Evolutionary conservation across 1,284 basidiomycete species (phyloP), one percentile per base, ranked within the genome.

Genomic region (Agaricales sp.): DNA sequence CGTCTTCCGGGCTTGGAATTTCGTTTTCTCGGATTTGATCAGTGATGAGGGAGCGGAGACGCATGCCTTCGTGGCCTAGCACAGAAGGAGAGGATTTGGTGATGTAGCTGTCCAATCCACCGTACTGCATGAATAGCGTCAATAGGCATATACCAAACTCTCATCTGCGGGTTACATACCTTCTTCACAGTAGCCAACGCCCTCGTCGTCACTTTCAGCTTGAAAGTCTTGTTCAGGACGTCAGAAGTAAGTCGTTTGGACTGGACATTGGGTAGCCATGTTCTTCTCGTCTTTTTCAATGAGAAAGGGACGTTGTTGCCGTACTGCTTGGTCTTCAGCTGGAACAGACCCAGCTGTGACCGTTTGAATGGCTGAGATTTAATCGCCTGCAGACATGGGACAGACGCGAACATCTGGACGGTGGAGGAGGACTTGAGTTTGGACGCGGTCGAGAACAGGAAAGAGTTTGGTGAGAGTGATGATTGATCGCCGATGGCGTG

Each of bases 271-370:
- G 92, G 89, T 21, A 89, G 69, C 92, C 92, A 96, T 43, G 80
- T 78, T 43, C 92, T 72, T 46, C 88, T 82, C n/a, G 93, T 94
- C 69, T 94, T 94, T 63, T 86, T 78, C 62, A 88, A 82, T 19
- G 92, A 95, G 65, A 90, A 87, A 0, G 92, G 91, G 47, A 94
- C 88, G 61, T 86, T 93, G 74, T 95, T 93, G 35, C 92, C 92
- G 55, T 80, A 83, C 57, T 80, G 83, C 54, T 83, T 87, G 47
- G 69, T 78, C 61, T 83, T 84, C 14, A 87, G 87, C 51, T 90
- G 87, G 62, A 87, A 91, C 1, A 92, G 78, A 48, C 86, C 87
- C 2, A 77, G 67, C 53, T 87, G 78, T 1, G 87, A 67, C 37
- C 84, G 78, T 62, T 88, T 89, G 70, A 89, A 89, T 1, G 85